Percentiles rank a stretch among this genome's conserved stretches.
Evolutionary conservation across 495 filamentous ascomycete genomes (phyloP).

Genomic region (Xylaria sp.): DNA sequence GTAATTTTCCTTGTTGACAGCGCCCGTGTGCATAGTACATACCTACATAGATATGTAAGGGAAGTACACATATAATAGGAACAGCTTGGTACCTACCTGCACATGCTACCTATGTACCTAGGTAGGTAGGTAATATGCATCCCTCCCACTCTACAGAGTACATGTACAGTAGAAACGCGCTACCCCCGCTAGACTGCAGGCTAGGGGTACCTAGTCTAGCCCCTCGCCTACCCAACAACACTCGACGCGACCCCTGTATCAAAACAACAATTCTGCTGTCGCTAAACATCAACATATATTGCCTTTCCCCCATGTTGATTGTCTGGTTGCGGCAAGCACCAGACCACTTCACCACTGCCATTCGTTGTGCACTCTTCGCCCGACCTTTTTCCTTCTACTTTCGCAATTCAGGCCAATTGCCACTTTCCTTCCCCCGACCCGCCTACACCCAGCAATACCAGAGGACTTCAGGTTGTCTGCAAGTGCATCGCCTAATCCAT

Average conservation of each 20-base stretch:
- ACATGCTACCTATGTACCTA: too few relatives aligned
- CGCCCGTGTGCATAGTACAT: too few relatives aligned
- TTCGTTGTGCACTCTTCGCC: conserved; percentile 3
- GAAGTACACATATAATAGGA: too few relatives aligned
- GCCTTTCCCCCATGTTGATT: conserved; percentile 19
- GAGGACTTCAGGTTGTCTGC: conserved; percentile 1
- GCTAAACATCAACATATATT: conserved; percentile 4
- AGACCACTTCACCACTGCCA: neutral
- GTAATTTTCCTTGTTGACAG: too few relatives aligned
- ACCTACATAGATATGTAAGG: too few relatives aligned
- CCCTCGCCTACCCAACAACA: conserved; percentile 15
- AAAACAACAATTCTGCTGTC: conserved; percentile 24
- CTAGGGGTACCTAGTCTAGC: conserved; percentile 9
- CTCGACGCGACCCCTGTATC: conserved; percentile 20
- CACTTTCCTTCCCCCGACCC: conserved; percentile 19
- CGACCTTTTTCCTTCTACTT: conserved; percentile 25
- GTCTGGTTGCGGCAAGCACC: neutral
- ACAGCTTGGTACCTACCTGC: neutral
- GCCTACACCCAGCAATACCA: neutral
- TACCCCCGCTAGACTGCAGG: neutral
- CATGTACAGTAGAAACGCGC: neutral
- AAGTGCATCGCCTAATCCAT: conserved; percentile 11
- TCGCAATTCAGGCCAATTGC: conserved; percentile 36
- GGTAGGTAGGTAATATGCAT: neutral
- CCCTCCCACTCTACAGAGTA: neutral